Base-by-base conservation (phyloP, 768 basidiomycete genomes). In the Clavaria fumosa region DNA sequence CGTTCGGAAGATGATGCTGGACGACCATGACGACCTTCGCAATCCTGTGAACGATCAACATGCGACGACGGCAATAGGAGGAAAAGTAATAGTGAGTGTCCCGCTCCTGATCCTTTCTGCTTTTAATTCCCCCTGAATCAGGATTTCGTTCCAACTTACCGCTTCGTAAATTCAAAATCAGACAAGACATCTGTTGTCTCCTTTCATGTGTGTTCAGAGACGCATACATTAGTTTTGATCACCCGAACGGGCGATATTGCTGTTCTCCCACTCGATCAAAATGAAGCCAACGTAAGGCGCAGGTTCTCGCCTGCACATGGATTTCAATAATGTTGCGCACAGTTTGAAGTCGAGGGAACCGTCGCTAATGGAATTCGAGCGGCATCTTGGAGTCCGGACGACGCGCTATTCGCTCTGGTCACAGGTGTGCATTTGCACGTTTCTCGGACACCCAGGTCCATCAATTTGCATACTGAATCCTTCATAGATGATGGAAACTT, bases 331-430 rank as follows among this genome's bases (percentile, higher is more conserved):
- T 4, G 12, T 27, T 26, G 1, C 23, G n/a, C 12, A 34, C 38
- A 84, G 80, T 58, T 71, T 31, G 85, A 91, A 45, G 69, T 88
- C 10, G 78, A 91, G 38, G 93, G 93, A 11, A 76, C 78, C 0
- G 72, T 97, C 5, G 91, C 95, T 39, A 64, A 74, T 7, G 89
- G 85, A 0, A 78, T 99, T 35, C 56, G 72, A 21, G 76, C 79
- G 1, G 90, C 85, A 7, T 63, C 70, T 9, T 97, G 93, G 91
- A 78, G 78, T 44, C 88, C 93, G 3, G 95, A 99, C 53, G 85
- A 93, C 39, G 75, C 84, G 5, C 59, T 85, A n/a, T 62, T 99
- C 9, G 73, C 73, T 1, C 62, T 96, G 15, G 64, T 83, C 4
- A 95, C 88, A 31, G 82, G 89, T 78, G 42, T 33, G 61, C 42